Percentiles rank a stretch among this genome's conserved stretches.
Evolutionary conservation across 2,329 filamentous ascomycete genomes (phyloP).

Genomic region (Thyridium curvatum): DNA sequence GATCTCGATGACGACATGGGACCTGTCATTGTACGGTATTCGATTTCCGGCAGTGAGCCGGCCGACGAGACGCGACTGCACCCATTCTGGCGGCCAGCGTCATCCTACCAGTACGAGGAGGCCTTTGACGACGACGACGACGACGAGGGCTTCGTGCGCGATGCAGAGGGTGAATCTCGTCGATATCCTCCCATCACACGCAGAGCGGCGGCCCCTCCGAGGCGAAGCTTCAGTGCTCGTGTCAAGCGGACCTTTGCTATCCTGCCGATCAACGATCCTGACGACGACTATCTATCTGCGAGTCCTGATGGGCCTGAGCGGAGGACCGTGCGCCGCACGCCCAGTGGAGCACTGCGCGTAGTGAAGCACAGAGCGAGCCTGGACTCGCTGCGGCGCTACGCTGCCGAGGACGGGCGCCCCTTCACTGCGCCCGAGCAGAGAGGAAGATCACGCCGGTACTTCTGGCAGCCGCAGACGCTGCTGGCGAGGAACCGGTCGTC

Average conservation of each 20-base stretch:
- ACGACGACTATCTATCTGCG: constrained; percentile 19
- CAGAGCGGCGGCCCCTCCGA: constrained; percentile 32
- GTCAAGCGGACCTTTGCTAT: constrained; percentile 57
- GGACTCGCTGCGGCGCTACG: constrained; percentile 29
- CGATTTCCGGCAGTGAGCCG: constrained; percentile 36
- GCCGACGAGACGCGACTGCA: constrained; percentile 50
- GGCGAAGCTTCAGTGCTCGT: constrained; percentile 43
- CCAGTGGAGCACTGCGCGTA: constrained; percentile 54
- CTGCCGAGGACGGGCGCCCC: constrained; percentile 20
- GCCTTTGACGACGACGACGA: constrained; percentile 22
- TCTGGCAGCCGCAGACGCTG: constrained; percentile 24
- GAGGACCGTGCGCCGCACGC: constrained; percentile 51
- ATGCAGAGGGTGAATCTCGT: constrained; percentile 32
- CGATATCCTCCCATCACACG: constrained; percentile 43
- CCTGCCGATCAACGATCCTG: constrained; percentile 41
- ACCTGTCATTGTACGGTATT: constrained; percentile 19
- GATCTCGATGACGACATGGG: constrained; percentile 16
- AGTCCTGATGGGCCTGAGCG: constrained; percentile 36
- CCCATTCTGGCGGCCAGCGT: constrained; percentile 55
- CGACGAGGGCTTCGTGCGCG: constrained; percentile 22
- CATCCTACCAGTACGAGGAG: constrained; percentile 27
- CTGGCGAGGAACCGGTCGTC: constrained; percentile 11
- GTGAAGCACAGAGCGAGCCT: constrained; percentile 46
- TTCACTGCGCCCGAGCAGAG: constrained; percentile 25
- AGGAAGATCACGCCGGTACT: constrained; percentile 7